Evolutionary conservation across 345 rosid species (phyloP), one percentile per base, ranked within the genome.

Genomic region (Populus simonii): DNA sequence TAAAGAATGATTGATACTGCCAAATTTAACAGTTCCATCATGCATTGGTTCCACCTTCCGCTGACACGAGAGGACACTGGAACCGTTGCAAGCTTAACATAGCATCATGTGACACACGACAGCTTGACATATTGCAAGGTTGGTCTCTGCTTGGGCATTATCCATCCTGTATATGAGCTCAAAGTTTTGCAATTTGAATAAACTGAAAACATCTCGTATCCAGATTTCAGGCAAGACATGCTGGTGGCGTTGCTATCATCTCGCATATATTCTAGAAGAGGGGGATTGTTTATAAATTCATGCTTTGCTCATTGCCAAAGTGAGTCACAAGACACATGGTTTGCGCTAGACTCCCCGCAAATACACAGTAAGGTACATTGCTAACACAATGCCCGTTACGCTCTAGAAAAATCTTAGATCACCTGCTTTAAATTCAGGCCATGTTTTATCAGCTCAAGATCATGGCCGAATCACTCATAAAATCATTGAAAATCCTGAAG

Each of bases 301-400:
- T 96, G 98, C 82, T 93, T 96, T 69, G 94, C 93, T 85, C 99
- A 96, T 87, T 96, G 99, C 81, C 98, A 96, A 82, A 93, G 98
- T 74, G 94, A 95, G 86, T 72, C 80, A 17, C 92, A 93, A 53
- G 93, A 89, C 68, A 96, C 96, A 65, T 96, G 99, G 99, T 81
- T 92, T n/a, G 89, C 94, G 9, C 82, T 65, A 5, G 89, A 85
- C 81, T 93, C 99, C 66, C 99, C 99, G 0, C 83, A 77, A 78
- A 76, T 96, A 80, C 80, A 89, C 74, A 78, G 90, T 38, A 91
- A 91, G 98, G 98, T 92, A 78, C 74, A 27, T 65, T 27, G 1
- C 29, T 31, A 35, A 17, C 57, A 12, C 45, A 38, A 69, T 55
- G 1, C 53, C 39, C 29, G 25, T 49, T 17, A 13, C n/a, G 23